phyloP scores from a whole-genome alignment of 192 early-diverging fungal species.

The Entomortierella beljakovae region DNA sequence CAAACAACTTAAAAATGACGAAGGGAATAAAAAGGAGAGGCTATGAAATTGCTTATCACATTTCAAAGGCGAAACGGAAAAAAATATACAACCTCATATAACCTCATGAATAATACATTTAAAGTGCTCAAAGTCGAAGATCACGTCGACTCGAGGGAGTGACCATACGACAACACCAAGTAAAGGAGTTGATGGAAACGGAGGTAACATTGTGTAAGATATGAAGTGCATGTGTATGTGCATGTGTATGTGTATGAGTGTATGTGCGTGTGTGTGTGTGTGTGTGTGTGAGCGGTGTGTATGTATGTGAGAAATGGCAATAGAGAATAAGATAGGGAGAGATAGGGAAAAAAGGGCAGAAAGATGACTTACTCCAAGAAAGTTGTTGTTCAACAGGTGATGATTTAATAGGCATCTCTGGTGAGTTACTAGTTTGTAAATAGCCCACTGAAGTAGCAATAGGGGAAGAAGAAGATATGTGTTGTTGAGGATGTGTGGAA shows the following conservation, averaged over 20 bases:
- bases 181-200: not conserved
- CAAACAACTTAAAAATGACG: no score
- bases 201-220: no score
- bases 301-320: not conserved
- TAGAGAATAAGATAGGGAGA: not conserved
- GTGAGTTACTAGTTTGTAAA: constrained; percentile 35
- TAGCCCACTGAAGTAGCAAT: constrained; percentile 17
- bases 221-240: not conserved
- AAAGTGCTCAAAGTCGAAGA: not conserved
- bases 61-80: not conserved
- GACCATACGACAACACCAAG: not conserved
- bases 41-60: not conserved
- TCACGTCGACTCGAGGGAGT: not conserved
- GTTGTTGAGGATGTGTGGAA: constrained; percentile 15
- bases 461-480: constrained; percentile 21
- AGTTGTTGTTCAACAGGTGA: constrained; percentile 48
- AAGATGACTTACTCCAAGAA: constrained; percentile 46
- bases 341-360: not conserved
- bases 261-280: not conserved
- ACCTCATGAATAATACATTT: not conserved
- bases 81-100: not conserved
- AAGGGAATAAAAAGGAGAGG: not conserved
- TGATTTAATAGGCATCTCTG: constrained; percentile 49
- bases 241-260: no score
- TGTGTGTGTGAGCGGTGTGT: no score